phyloP scores from a whole-genome alignment of 139 green algal species.

The Raphidocelis subcapitata region DNA sequence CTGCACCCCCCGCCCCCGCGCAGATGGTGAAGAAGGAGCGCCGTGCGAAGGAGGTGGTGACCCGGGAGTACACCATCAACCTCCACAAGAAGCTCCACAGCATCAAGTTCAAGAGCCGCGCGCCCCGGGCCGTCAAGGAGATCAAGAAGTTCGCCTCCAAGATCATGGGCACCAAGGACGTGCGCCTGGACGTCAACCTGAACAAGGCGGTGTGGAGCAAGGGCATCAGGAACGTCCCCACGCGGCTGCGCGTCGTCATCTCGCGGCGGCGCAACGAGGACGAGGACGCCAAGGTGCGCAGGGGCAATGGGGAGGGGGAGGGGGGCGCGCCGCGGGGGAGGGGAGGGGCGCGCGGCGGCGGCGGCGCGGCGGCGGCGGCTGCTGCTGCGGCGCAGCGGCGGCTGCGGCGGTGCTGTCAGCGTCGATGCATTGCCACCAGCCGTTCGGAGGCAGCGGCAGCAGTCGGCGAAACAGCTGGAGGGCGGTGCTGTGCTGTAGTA shows the following conservation, averaged over 20 bases:
- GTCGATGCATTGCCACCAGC: no score
- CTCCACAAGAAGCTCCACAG: conserved; percentile 91
- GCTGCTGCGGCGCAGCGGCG: not conserved
- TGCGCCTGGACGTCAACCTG: conserved; percentile 97
- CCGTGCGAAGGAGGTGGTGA: conserved; percentile 77
- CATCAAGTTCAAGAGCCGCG: conserved; percentile 96
- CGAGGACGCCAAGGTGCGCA: conserved; percentile 92
- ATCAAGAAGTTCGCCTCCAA: conserved; percentile 96
- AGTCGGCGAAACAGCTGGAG: not conserved
- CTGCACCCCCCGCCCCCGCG: no score
- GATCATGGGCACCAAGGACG: conserved; percentile 95
- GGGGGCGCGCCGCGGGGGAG: not conserved
- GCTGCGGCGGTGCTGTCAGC: no score
- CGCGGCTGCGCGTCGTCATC: conserved; percentile 88
- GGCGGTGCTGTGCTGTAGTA: not conserved
- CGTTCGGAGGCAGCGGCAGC: conserved; percentile 3
- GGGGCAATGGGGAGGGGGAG: not conserved
- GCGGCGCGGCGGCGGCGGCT: not conserved
- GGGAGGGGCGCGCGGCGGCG: not conserved
- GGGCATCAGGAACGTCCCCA: conserved; percentile 94
- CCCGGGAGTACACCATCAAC: conserved; percentile 99
- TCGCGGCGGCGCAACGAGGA: conserved; percentile 94
- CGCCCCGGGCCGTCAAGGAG: conserved; percentile 93
- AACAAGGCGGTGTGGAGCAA: conserved; percentile 99
- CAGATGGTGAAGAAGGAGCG: conserved; percentile 72